Evolutionary conservation across 108 stramenopile species (phyloP).

Genomic region (Cyclostephanos invisitatus): DNA sequence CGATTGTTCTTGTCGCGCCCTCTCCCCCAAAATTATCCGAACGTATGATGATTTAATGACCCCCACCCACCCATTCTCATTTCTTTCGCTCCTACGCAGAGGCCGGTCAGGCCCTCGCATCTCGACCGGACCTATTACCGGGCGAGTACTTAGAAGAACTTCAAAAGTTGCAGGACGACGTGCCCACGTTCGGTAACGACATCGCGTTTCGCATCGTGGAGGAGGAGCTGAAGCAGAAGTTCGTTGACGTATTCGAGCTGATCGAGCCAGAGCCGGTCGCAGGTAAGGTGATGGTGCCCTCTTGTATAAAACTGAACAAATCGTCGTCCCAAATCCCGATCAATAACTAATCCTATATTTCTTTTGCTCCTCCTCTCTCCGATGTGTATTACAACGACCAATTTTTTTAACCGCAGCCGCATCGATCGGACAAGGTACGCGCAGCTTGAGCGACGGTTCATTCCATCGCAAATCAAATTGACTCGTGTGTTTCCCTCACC

Average conservation of each 20-base stretch:
- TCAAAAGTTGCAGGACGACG: constrained; percentile 95
- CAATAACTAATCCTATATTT: neutral
- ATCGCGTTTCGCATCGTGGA: constrained; percentile 86
- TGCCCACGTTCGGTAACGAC: constrained; percentile 86
- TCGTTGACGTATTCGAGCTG: constrained; percentile 88
- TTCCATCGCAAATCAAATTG: neutral
- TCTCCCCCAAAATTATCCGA: too few relatives aligned
- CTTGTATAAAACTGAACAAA: neutral
- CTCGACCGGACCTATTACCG: constrained; percentile 91
- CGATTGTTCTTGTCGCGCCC: neutral
- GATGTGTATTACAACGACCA: neutral
- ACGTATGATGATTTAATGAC: neutral
- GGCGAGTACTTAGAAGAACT: constrained; percentile 92
- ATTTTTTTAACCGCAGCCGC: neutral
- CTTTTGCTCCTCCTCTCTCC: neutral
- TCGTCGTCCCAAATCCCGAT: neutral
- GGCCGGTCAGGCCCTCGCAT: constrained; percentile 79
- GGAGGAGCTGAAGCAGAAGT: constrained; percentile 77
- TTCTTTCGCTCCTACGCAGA: neutral
- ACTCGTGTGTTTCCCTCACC: neutral
- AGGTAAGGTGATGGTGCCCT: constrained; percentile 29
- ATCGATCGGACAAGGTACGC: neutral
- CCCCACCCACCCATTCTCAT: neutral
- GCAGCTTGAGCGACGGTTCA: neutral
- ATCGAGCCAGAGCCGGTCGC: constrained; percentile 86